These are phyloP conservation scores for Luffa acutangula DNA, from an alignment of 306 rosid genomes.

Conservation along the genomic window DNA sequence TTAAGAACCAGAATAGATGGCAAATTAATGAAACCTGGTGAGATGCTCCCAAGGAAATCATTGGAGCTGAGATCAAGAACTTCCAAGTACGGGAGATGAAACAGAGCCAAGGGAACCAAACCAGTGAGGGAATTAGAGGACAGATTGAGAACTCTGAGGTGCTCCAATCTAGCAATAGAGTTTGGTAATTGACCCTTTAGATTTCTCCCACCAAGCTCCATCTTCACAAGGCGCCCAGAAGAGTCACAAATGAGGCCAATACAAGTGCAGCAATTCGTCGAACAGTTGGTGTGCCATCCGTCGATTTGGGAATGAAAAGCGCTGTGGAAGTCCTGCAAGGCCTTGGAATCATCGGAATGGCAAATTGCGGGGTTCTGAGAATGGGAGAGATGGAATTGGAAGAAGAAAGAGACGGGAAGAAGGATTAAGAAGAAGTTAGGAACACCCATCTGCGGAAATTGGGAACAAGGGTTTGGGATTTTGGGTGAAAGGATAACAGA, in stretches of 20 bases:
- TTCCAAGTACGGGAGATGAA: conserved; percentile 11
- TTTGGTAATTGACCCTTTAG: not conserved
- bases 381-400: not conserved
- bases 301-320: conserved; percentile 1
- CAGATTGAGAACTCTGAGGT: conserved; percentile 13
- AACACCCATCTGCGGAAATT: not conserved
- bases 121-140: conserved; percentile 7
- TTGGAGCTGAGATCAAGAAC: conserved; percentile 19
- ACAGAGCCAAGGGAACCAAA: not conserved
- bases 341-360: conserved; percentile 13
- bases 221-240: conserved; percentile 11
- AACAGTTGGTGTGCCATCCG: conserved; percentile 13
- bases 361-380: conserved; percentile 22
- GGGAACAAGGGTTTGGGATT: not conserved
- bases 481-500: not conserved
- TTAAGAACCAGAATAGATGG: conserved; percentile 10
- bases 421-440: not conserved
- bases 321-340: conserved; percentile 14
- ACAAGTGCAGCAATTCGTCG: conserved; percentile 21
- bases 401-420: not conserved
- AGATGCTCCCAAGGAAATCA: not conserved
- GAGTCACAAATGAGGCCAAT: conserved; percentile 17
- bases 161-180: conserved; percentile 15
- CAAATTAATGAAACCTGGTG: not conserved
- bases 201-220: conserved; percentile 11